Base-by-base conservation (phyloP, 345 rosid genomes). In the Lepidium aucheri region DNA sequence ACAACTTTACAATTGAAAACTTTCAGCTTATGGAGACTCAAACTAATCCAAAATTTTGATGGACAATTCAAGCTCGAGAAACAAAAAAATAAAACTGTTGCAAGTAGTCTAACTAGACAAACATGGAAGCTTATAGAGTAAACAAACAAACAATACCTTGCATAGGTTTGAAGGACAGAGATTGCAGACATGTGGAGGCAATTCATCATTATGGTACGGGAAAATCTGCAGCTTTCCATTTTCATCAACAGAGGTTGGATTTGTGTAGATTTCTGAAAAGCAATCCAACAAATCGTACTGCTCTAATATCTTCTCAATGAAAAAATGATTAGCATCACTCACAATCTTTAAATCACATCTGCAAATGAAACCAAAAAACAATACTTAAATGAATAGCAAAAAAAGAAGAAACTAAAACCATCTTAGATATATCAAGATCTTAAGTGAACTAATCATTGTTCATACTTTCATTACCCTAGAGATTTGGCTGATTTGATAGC, bases 271-370 rank as follows among this genome's bases (percentile, higher is more conserved):
- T 45, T 81, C 84, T 0, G 95, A 85, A 64, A 91, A 91, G 77
- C 80, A 84, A 52, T 74, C 84, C 76, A 80, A 52, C 71, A 89
- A 68, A 42, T 79, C 70, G 40, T 85, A 87, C 60, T 83, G 80
- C 30, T 86, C 89, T 79, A 89, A 54, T 65, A 89, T 91, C 54
- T 83, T 87, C 74, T 83, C 92, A 11, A 91, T 87, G 75, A 85
- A 91, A 71, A 86, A 85, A 15, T 69, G 83, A 60, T 85, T 91
- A 1, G 98, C 96, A 57, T 91, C 98, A 57, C 96, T 89, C 69
- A 89, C 69, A 53, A 89, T 80, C 79, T 78, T 91, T 53, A 91
- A 63, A 56, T 91, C 87, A 49, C 96, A 91, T 68, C 98, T 89
- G 75, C 66, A 74, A 54, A 68, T 22, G 7, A 18, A 45, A 4